These are phyloP conservation scores for Crithidia bombi DNA, from an alignment of 208 protist species.

Conservation along the genomic window DNA sequence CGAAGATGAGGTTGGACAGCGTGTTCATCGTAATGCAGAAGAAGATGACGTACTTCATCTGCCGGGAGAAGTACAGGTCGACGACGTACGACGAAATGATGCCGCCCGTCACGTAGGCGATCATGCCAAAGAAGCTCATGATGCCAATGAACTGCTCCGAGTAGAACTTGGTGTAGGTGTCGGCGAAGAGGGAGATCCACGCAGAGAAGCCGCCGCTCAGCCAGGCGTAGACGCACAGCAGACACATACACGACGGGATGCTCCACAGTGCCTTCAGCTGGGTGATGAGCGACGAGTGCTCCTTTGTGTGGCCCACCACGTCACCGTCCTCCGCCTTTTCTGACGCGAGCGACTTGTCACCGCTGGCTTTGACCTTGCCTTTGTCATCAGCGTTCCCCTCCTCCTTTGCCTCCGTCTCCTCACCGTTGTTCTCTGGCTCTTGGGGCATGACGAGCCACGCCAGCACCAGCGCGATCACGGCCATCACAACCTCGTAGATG, in stretches of 20 bases:
- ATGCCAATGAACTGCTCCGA: slow-evolving; percentile 76
- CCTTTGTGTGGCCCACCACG: slow-evolving; percentile 32
- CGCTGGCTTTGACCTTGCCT: neutral
- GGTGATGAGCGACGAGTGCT: slow-evolving; percentile 45
- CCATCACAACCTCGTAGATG: slow-evolving; percentile 77
- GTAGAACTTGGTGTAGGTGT: slow-evolving; percentile 69
- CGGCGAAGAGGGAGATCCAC: slow-evolving; percentile 87
- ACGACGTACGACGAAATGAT: slow-evolving; percentile 79
- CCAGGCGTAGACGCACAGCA: slow-evolving; percentile 87
- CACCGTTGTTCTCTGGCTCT: slow-evolving; percentile 28
- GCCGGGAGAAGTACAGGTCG: slow-evolving; percentile 80
- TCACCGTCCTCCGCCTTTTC: slow-evolving; percentile 22
- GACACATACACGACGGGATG: slow-evolving; percentile 73
- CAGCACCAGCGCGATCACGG: slow-evolving; percentile 39
- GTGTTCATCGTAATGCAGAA: slow-evolving; percentile 84
- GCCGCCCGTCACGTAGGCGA: slow-evolving; percentile 76
- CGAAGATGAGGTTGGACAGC: slow-evolving; percentile 78
- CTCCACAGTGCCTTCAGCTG: slow-evolving; percentile 64
- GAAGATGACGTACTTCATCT: slow-evolving; percentile 93
- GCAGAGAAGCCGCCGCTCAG: slow-evolving; percentile 82
- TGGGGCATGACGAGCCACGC: slow-evolving; percentile 71
- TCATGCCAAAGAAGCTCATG: slow-evolving; percentile 87
- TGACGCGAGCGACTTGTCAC: neutral
- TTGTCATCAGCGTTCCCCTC: neutral
- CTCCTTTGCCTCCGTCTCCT: slow-evolving; percentile 16